These are phyloP conservation scores for Arthrobotrys pseudoclavata DNA, from an alignment of 2,329 filamentous ascomycete species.

Conservation along the genomic window DNA sequence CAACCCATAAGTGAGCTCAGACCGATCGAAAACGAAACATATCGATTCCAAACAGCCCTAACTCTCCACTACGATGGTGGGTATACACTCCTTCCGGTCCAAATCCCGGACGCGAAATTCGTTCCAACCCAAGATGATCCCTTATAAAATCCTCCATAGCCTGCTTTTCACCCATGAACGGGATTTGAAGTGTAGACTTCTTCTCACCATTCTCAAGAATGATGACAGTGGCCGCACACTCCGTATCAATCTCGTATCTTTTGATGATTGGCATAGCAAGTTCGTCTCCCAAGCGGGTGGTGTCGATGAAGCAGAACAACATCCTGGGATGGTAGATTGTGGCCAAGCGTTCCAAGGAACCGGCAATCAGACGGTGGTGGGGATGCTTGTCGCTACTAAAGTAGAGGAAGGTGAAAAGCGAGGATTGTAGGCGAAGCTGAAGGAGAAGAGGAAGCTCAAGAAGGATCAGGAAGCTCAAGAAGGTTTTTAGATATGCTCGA, in stretches of 20 bases:
- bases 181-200: not conserved
- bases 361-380: not conserved
- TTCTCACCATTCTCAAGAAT: not conserved
- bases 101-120: not conserved
- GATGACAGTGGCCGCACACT: not conserved
- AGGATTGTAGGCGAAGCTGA: not conserved
- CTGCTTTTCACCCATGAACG: not conserved
- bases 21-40: not conserved
- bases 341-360: not conserved
- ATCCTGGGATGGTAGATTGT: not conserved
- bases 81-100: not conserved
- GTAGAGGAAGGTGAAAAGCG: too few species aligned
- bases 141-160: not conserved
- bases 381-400: not conserved
- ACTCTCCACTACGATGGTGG: not conserved
- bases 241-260: not conserved
- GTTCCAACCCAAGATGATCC: not conserved
- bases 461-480: not conserved
- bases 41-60: not conserved
- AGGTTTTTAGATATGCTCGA: not conserved
- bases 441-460: not conserved
- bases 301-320: not conserved
- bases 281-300: not conserved
- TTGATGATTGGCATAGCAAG: not conserved
- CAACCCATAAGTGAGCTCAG: not conserved